Percentiles rank a stretch among this genome's conserved stretches.
These are phyloP conservation scores for Thielaviopsis populi DNA, from an alignment of 2,329 filamentous ascomycete genomes.

Conservation along the genomic window DNA sequence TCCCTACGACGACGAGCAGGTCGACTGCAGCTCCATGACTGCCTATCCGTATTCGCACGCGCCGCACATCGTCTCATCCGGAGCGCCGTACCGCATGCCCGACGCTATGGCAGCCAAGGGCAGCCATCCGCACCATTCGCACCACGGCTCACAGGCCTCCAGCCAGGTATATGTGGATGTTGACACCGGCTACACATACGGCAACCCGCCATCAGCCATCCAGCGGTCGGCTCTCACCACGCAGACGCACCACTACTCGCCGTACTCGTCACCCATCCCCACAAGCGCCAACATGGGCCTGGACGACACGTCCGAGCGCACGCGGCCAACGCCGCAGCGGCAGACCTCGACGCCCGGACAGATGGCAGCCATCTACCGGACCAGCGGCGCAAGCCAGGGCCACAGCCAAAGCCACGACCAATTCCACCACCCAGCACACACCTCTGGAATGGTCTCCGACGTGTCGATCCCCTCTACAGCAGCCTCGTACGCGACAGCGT, in stretches of 20 bases:
- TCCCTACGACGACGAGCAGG: slow-evolving; percentile 26
- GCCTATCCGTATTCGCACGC: slow-evolving; percentile 23
- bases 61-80: slow-evolving; percentile 23
- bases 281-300: background rate
- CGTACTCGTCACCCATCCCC: background rate
- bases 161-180: slow-evolving; percentile 27
- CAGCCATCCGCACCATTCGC: slow-evolving; percentile 16
- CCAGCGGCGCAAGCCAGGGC: background rate
- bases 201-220: slow-evolving; percentile 7
- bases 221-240: background rate
- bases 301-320: background rate
- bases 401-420: background rate
- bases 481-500: background rate
- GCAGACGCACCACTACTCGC: background rate
- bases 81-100: slow-evolving; percentile 24
- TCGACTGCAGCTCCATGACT: slow-evolving; percentile 27
- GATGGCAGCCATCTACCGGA: background rate
- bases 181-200: slow-evolving; percentile 24
- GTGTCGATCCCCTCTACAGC: background rate
- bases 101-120: slow-evolving; percentile 19
- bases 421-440: background rate
- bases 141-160: slow-evolving; percentile 21
- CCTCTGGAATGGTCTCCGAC: background rate
- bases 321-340: background rate
- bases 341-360: background rate